Percentiles rank a stretch among this genome's conserved stretches.
Evolutionary conservation across 768 basidiomycete species (phyloP).

Genomic region (Rhodotorula taiwanensis): DNA sequence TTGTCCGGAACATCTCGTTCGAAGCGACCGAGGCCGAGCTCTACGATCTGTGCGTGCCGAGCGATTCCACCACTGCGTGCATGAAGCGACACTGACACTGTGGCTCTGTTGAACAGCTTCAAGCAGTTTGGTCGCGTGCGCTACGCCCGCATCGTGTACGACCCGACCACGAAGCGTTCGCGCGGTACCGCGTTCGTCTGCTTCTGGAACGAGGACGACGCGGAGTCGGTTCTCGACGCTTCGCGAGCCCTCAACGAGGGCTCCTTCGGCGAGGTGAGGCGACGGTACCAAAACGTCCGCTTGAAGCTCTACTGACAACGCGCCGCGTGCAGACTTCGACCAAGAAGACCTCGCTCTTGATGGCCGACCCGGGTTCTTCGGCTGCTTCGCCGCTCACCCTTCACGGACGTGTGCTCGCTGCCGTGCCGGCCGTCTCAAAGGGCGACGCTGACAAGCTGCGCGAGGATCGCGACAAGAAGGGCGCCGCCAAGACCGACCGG

Average conservation of each 20-base stretch:
- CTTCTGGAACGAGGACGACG: slow-evolving; percentile 89
- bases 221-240: slow-evolving; percentile 67
- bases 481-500: slow-evolving; percentile 81
- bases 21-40: slow-evolving; percentile 89
- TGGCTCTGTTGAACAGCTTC: slow-evolving; percentile 54
- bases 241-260: slow-evolving; percentile 35
- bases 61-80: neutral
- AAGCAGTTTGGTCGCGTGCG: slow-evolving; percentile 84
- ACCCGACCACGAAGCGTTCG: slow-evolving; percentile 72
- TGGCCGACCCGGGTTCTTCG: slow-evolving; percentile 83
- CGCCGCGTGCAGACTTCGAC: slow-evolving; percentile 24
- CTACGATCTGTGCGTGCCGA: slow-evolving; percentile 59
- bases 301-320: neutral
- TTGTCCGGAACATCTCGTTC: slow-evolving; percentile 89
- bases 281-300: too few species aligned
- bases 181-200: slow-evolving; percentile 94
- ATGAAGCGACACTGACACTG: neutral
- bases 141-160: slow-evolving; percentile 85
- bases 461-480: slow-evolving; percentile 72
- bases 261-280: slow-evolving; percentile 31
- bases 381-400: slow-evolving; percentile 75
- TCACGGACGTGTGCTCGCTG: slow-evolving; percentile 86
- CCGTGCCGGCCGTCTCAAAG: slow-evolving; percentile 79
- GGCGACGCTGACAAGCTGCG: slow-evolving; percentile 81
- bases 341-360: slow-evolving; percentile 73